A percentile compares a stretch with the other conserved stretches of the same genome.
Conservation (phyloP, 768 basidiomycete genomes). For the Nidularia sp. region DNA sequence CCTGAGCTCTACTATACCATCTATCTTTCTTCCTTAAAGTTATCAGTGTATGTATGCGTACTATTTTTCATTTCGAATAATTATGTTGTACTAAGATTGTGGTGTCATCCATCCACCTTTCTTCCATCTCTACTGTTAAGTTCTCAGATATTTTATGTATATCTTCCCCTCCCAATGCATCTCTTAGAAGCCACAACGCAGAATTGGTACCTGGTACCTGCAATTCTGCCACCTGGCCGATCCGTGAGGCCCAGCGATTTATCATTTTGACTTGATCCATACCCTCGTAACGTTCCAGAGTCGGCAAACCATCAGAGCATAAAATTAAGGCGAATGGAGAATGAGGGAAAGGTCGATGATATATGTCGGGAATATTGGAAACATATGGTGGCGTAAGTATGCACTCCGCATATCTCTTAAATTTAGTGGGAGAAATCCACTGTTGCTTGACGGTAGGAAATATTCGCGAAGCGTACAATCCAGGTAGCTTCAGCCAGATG, state of each 20-base stretch:
- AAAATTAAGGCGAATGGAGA: slow-evolving; percentile 33
- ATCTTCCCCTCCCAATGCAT: slow-evolving; percentile 36
- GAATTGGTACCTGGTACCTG: slow-evolving; percentile 30
- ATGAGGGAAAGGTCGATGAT: slow-evolving; percentile 24
- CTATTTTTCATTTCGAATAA: no score
- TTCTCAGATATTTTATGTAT: slow-evolving; percentile 26
- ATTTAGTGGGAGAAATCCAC: slow-evolving; percentile 11
- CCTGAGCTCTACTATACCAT: no score
- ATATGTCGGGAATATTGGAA: slow-evolving; percentile 34
- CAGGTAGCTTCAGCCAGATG: slow-evolving; percentile 40
- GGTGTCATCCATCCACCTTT: slow-evolving; percentile 42
- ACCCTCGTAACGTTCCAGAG: background rate
- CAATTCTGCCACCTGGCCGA: slow-evolving; percentile 16
- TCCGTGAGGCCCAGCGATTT: background rate
- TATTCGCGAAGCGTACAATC: slow-evolving; percentile 27
- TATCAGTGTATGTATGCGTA: no score
- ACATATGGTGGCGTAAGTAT: slow-evolving; percentile 41
- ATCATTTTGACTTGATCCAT: background rate
- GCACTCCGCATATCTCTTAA: slow-evolving; percentile 26
- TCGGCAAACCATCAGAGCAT: background rate
- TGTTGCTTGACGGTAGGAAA: background rate
- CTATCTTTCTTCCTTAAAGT: no score
- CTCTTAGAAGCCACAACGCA: slow-evolving; percentile 35
- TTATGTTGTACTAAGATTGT: slow-evolving; percentile 35
- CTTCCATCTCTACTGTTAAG: slow-evolving; percentile 41